Evolutionary conservation across 768 basidiomycete genomes (phyloP).

Genomic region (Tephrocybe rancida): DNA sequence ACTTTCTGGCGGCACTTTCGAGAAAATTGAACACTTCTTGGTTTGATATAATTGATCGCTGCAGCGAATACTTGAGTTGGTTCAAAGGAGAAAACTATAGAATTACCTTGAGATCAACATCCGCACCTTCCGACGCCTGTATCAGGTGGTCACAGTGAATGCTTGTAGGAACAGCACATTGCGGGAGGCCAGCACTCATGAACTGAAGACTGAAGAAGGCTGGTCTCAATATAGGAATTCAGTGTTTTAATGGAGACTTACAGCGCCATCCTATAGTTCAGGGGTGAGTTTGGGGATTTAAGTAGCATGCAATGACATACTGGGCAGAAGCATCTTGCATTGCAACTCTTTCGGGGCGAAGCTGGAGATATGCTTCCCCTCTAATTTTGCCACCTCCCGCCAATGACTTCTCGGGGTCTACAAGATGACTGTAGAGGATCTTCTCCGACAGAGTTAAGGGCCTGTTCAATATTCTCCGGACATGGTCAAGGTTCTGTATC

Average conservation of each 20-base stretch:
- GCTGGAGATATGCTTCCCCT: conserved; percentile 88
- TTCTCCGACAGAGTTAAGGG: conserved; percentile 97
- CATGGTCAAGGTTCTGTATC: conserved; percentile 67
- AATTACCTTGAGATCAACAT: conserved; percentile 77
- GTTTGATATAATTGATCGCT: conserved; percentile 87
- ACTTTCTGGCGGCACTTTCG: conserved; percentile 87
- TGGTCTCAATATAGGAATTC: neutral
- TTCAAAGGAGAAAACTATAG: neutral
- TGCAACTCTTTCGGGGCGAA: conserved; percentile 90
- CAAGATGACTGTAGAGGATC: conserved; percentile 92
- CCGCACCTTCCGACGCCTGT: conserved; percentile 89
- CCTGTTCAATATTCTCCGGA: conserved; percentile 69
- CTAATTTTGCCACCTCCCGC: conserved; percentile 68
- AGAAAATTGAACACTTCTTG: conserved; percentile 98
- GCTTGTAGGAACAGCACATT: conserved; percentile 84
- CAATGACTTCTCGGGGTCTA: conserved; percentile 74
- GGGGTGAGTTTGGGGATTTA: conserved; percentile 6
- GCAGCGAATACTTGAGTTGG: conserved; percentile 1
- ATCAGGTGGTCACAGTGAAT: conserved; percentile 99
- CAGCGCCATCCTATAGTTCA: conserved; percentile 72
- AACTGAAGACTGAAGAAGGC: conserved; percentile 76
- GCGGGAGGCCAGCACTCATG: conserved; percentile 90
- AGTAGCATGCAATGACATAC: conserved; percentile 45
- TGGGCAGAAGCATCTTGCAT: conserved; percentile 96
- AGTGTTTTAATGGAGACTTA: conserved; percentile 37